Evolutionary conservation across 192 early-diverging fungal genomes (phyloP).

Genomic region (Globomyces pollinis-pini): DNA sequence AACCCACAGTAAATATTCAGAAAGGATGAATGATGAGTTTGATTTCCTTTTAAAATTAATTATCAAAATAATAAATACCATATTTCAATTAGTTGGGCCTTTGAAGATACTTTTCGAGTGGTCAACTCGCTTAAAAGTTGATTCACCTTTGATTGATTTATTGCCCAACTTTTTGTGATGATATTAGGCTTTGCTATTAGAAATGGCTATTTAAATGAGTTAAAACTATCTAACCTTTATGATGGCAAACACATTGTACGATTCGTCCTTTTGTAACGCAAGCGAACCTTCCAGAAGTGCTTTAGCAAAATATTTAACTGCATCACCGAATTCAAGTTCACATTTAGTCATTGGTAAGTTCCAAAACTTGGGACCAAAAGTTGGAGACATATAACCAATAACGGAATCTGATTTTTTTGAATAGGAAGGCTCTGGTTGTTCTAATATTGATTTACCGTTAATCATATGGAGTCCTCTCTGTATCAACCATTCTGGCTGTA

Average conservation of each 20-base stretch:
- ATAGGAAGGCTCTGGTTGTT: constrained; percentile 69
- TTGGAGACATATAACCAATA: constrained; percentile 32
- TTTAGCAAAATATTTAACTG: constrained; percentile 36
- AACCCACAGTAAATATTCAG: constrained; percentile 32
- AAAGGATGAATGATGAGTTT: constrained; percentile 28
- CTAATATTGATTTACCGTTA: constrained; percentile 63
- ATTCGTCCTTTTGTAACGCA: constrained; percentile 17
- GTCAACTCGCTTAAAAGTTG: constrained; percentile 26
- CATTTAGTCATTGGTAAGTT: constrained; percentile 24
- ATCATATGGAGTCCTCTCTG: constrained; percentile 66
- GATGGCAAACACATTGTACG: constrained; percentile 10
- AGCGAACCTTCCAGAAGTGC: constrained; percentile 40
- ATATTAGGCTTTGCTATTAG: constrained; percentile 29
- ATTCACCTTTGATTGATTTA: constrained; percentile 27
- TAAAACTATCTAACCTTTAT: neutral
- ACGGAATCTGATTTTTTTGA: constrained; percentile 27
- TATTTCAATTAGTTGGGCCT: constrained; percentile 17
- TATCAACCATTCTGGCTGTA: constrained; percentile 76
- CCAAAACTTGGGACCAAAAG: constrained; percentile 47
- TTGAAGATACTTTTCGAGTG: constrained; percentile 11
- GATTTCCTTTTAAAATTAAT: constrained; percentile 8
- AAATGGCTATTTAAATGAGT: constrained; percentile 20
- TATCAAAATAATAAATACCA: constrained; percentile 26
- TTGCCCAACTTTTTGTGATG: constrained; percentile 39
- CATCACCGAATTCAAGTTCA: constrained; percentile 28